Percentiles rank a stretch among this genome's conserved stretches.
Conservation (phyloP, 2,329 filamentous ascomycete species). For the Pseudogymnoascus sp. region DNA sequence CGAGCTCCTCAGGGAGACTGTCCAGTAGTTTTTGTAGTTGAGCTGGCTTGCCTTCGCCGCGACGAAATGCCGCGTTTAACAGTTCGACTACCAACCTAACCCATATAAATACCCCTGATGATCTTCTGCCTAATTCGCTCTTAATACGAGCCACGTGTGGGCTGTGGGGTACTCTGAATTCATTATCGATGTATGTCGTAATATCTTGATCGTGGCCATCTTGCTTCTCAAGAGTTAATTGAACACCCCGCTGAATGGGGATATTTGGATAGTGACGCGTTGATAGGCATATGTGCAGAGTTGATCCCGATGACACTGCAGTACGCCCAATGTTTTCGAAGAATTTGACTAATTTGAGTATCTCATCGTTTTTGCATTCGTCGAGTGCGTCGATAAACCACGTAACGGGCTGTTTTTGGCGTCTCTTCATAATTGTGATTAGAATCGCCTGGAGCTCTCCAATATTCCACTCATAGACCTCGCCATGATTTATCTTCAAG, state of each 20-base stretch:
- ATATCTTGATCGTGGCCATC: constrained; percentile 25
- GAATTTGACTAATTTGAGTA: constrained; percentile 27
- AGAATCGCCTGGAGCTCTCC: neutral
- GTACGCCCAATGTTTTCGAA: constrained; percentile 22
- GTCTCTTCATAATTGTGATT: neutral
- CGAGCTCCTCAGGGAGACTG: constrained; percentile 33
- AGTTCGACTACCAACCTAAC: constrained; percentile 28
- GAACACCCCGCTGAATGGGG: constrained; percentile 17
- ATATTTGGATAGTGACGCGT: constrained; percentile 27
- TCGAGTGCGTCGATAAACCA: constrained; percentile 40
- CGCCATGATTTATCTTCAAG: constrained; percentile 12
- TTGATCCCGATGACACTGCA: constrained; percentile 10
- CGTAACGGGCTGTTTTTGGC: constrained; percentile 16
- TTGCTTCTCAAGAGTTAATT: constrained; percentile 23
- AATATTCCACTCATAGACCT: neutral
- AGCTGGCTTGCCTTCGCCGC: constrained; percentile 6
- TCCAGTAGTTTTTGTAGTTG: neutral
- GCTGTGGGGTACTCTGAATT: constrained; percentile 17
- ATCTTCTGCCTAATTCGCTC: constrained; percentile 17
- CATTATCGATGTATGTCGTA: constrained; percentile 20
- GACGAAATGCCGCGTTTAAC: constrained; percentile 35
- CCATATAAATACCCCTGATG: constrained; percentile 25
- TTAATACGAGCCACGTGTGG: constrained; percentile 18
- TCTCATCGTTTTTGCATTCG: constrained; percentile 34
- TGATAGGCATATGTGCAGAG: constrained; percentile 21